These are phyloP conservation scores for Aphanomyces invadans DNA, from an alignment of 352 stramenopile genomes.

Conservation along the genomic window DNA sequence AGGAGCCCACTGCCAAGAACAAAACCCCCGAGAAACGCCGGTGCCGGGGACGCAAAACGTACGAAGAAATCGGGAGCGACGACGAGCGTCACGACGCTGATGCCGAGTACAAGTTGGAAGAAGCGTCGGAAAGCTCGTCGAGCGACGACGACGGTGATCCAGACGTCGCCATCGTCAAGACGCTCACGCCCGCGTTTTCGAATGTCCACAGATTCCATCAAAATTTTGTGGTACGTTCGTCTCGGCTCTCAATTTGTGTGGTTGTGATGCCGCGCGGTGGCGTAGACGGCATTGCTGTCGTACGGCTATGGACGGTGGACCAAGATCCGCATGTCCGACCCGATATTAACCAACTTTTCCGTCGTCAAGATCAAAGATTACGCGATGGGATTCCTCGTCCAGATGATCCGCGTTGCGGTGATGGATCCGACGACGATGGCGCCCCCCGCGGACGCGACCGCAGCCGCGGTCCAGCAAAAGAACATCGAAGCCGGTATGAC, in stretches of 20 bases:
- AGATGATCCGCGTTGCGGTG: conserved; percentile 1
- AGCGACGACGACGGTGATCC: conserved; percentile 19
- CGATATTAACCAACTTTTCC: conserved; percentile 37
- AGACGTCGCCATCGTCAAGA: conserved; percentile 2
- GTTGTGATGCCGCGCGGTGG: background rate
- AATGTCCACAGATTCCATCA: conserved; percentile 14
- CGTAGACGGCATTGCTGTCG: conserved; percentile 38
- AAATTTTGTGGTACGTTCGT: conserved; percentile 21
- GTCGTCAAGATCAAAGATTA: conserved; percentile 17
- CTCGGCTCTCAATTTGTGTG: too few species aligned
- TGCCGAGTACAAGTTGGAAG: conserved; percentile 19
- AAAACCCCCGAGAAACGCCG: conserved; percentile 69
- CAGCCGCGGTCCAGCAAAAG: background rate
- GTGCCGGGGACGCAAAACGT: conserved; percentile 30
- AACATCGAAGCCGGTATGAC: background rate
- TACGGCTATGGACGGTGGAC: conserved; percentile 84
- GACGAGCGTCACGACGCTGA: conserved; percentile 38
- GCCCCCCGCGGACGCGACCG: background rate
- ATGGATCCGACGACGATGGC: background rate
- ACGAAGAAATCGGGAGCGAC: conserved; percentile 3
- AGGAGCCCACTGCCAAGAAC: conserved; percentile 45
- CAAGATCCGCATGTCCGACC: conserved; percentile 39
- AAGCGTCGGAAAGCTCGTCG: background rate
- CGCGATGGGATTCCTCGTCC: conserved; percentile 15
- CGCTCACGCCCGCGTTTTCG: background rate